These are phyloP conservation scores for Elasticomyces elasticus DNA, from an alignment of 495 filamentous ascomycete genomes.

Conservation along the genomic window DNA sequence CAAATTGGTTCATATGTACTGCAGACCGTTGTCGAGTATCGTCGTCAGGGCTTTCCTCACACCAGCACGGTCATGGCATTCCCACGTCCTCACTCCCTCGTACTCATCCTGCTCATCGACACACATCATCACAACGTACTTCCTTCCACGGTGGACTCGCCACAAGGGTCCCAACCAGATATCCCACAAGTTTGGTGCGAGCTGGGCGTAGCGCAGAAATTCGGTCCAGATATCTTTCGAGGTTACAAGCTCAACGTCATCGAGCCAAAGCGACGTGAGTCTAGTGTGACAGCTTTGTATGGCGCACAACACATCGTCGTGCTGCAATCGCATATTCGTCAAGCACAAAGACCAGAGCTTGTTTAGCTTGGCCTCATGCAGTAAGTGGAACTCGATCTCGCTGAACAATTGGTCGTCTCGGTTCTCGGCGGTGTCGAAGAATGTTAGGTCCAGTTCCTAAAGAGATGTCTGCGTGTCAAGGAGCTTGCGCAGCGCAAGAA, in stretches of 20 bases:
- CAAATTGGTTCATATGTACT: background rate
- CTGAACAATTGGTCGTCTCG: too few relatives aligned
- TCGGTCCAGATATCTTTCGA: background rate
- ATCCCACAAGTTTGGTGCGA: background rate
- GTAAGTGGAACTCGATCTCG: background rate
- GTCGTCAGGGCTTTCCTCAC: background rate
- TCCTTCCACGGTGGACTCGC: background rate
- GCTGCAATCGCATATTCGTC: background rate
- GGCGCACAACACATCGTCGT: background rate
- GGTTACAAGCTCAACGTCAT: background rate
- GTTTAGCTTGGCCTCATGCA: background rate
- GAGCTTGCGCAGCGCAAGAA: too few relatives aligned
- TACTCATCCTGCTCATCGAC: background rate
- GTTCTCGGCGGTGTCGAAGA: too few relatives aligned
- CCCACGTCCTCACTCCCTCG: background rate
- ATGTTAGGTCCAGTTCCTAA: too few relatives aligned
- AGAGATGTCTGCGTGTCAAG: too few relatives aligned
- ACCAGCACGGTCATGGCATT: background rate
- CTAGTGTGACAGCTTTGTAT: background rate
- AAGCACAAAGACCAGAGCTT: background rate
- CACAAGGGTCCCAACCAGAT: background rate
- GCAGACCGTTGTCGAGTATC: background rate
- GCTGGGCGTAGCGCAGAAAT: background rate
- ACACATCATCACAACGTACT: background rate
- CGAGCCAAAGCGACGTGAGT: background rate